These are phyloP conservation scores for Strobilomyces dryophilus DNA, from an alignment of 768 basidiomycete genomes.

Conservation along the genomic window DNA sequence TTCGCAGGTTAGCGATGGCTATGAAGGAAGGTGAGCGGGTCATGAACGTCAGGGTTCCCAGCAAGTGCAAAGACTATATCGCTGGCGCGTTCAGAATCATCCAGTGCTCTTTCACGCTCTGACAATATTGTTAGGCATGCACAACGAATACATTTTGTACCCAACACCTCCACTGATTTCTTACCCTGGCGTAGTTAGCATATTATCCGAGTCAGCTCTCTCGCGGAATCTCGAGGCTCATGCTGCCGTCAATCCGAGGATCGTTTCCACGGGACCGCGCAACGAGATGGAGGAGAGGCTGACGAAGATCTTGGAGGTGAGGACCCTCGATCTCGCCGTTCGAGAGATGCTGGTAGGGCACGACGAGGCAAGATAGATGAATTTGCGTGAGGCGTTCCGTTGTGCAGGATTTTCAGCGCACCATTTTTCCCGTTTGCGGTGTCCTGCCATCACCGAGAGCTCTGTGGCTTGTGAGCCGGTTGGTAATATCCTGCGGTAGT, in stretches of 20 bases:
- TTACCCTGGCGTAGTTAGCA: constrained; percentile 36
- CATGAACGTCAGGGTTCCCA: constrained; percentile 53
- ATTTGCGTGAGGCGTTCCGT: too few species aligned
- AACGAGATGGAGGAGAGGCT: constrained; percentile 49
- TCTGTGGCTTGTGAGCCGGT: too few species aligned
- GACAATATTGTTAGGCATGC: constrained; percentile 35
- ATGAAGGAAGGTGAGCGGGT: constrained; percentile 31
- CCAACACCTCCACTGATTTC: constrained; percentile 48
- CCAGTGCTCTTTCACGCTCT: not conserved
- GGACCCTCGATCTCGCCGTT: constrained; percentile 50
- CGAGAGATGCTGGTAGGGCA: constrained; percentile 38
- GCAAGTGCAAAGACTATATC: constrained; percentile 44
- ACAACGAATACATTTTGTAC: constrained; percentile 44
- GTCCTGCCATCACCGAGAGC: too few species aligned
- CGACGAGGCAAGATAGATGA: not conserved
- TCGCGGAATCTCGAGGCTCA: constrained; percentile 58
- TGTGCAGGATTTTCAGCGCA: too few species aligned
- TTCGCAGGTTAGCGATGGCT: constrained; percentile 44
- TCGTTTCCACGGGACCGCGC: constrained; percentile 43
- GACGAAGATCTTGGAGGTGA: constrained; percentile 39
- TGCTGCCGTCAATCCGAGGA: constrained; percentile 40
- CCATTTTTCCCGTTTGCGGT: too few species aligned
- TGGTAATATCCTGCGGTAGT: too few species aligned
- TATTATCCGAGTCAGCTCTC: constrained; percentile 45
- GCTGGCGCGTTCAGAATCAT: constrained; percentile 38